A percentile compares a stretch with the other conserved stretches of the same genome.
phyloP scores from a whole-genome alignment of 495 filamentous ascomycete species.

The Tuber aestivum region DNA sequence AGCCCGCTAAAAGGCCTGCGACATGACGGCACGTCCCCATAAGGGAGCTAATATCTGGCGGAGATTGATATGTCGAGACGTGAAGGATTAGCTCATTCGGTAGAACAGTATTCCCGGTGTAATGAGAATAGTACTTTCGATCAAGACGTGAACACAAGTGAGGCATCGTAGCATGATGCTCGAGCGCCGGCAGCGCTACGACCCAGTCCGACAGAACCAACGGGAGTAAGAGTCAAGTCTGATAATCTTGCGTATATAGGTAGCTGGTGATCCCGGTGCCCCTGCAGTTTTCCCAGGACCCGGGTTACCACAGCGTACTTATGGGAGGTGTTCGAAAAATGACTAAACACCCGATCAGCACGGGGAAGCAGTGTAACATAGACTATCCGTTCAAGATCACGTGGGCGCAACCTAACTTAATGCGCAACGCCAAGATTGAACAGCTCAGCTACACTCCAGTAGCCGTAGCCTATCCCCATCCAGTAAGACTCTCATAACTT shows the following conservation, averaged over 20 bases:
- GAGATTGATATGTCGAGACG: conserved; percentile 1
- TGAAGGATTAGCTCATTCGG: not conserved
- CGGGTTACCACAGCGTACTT: not conserved
- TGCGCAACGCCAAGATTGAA: not conserved
- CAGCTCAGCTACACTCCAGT: not conserved
- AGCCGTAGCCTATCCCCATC: not conserved
- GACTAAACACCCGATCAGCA: too few relatives aligned
- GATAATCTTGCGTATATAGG: not conserved
- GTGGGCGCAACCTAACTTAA: not conserved
- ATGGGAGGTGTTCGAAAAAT: not conserved
- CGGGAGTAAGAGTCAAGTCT: not conserved
- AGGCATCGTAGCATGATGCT: not conserved
- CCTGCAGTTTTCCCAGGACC: not conserved
- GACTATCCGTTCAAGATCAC: not conserved
- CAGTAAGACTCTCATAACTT: not conserved
- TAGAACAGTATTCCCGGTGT: not conserved
- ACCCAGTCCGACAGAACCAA: not conserved
- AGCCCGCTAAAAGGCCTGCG: not conserved
- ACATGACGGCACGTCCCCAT: not conserved
- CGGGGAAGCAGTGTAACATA: not conserved
- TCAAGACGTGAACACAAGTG: not conserved
- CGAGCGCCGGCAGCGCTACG: not conserved
- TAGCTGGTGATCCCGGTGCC: not conserved
- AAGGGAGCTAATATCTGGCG: not conserved
- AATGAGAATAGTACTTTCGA: not conserved